Evolutionary conservation across 495 filamentous ascomycete species (phyloP), one percentile per base, ranked within the genome.

Genomic region (Aspergillus saccharolyticus): DNA sequence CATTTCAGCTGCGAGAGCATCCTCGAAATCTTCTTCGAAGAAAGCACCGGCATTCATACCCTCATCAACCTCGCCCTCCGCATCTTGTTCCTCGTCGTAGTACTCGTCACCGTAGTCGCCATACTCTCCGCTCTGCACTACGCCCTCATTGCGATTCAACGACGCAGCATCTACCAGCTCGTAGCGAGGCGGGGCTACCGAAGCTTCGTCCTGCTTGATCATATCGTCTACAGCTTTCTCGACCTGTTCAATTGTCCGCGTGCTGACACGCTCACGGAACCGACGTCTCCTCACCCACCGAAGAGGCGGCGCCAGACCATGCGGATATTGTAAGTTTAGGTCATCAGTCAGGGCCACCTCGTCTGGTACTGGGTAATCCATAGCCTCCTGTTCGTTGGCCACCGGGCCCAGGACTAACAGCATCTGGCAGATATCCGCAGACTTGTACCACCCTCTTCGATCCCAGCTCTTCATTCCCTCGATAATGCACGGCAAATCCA

Each of bases 381-480:
- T 51, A 0, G 89, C 90, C 63, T 95, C 89, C 9, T 85, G 77
- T 58, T 97, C 92, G 51, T 71, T 84, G 12, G 78, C 64, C 21
- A 96, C 84, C 30, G 66, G 75, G 3, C 88, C 88, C 55, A 92
- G 80, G 0, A 97, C 88, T 28, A 95, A 73, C 3, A 97, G 78
- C 89, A 99, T 96, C 77, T 99, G 95, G 58, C 87, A 94, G 8
- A 99, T 84, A 72, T 99, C 95, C 3, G 89, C 89, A 4, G 86
- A 88, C 73, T 99, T 99, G 76, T 91, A 91, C 83, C 91, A 94
- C 20, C 85, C 82, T 57, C 87, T 89, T 67, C 86, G 87, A 64
- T 97, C 94, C 87, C 94, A 96, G 52, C 87, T 92, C 74, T 99
- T 99, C 86, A 95, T 95, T 9, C 86, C 88, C 71, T 99, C 94